Base-by-base conservation (phyloP, 352 stramenopile genomes). In the Pythium guiyangense region DNA sequence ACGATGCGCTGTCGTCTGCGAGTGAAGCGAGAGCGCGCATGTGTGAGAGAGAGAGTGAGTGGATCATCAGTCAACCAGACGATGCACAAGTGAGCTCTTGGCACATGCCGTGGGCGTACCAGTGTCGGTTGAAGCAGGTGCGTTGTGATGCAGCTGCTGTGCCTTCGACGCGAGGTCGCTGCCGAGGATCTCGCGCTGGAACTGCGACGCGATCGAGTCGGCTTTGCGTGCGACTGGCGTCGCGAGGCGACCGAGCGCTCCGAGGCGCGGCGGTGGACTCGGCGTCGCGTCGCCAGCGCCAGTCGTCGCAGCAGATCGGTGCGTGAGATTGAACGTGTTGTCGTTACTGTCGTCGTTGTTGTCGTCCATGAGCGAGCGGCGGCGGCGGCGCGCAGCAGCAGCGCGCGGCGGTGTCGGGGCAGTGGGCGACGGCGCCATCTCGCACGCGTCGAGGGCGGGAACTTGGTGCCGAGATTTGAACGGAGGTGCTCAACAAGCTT, bases 121-220 rank as follows among this genome's bases (percentile, higher is more conserved):
- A n/a, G 27, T 3, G 26, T 11, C 20, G 49, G 3, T 4, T 29
- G 48, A 20, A 18, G 22, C 12, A 47, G 52, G 10, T 25, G n/a
- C 18, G 44, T 35, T 10, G 35, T 6, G 26, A n/a, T 6, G 17
- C 31, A 40, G 31, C 26, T 12, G 46, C 11, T 1, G 42, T 27
- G 6, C 12, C 31, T 37, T 37, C 12, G 31, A 37, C 2, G 52
- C 54, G 6, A 59, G 45, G 20, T 77, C 64, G 45, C 25, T n/a
- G 44, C 67, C 65, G 50, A 88, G 60, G 31, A 90, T 82, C 66
- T 87, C 75, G 39, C 75, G 75, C 71, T 87, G 79, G 44, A 87
- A 64, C 59, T 81, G 71, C 48, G 69, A 76, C 9, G 73, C 78
- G 57, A 88, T 71, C 29, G 69, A 85, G 25, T 86, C 79, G 37